These are phyloP conservation scores for Vigna nakashimae DNA, from an alignment of 306 rosid species.

Conservation along the genomic window DNA sequence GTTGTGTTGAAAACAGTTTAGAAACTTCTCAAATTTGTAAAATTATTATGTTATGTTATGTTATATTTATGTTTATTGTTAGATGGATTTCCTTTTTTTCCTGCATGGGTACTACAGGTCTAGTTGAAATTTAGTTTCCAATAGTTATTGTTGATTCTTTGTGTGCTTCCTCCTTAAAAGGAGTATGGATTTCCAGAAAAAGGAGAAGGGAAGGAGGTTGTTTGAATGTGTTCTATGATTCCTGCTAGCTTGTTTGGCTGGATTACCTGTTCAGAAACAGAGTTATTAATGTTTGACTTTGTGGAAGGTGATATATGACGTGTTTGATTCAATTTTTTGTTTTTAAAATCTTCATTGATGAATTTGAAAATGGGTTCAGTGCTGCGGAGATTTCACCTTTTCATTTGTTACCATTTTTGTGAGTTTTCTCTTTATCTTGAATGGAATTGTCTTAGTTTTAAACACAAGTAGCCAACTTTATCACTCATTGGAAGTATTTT, in stretches of 20 bases:
- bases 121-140: neutral
- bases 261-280: conserved; percentile 26
- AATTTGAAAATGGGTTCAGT: neutral
- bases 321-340: neutral
- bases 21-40: neutral
- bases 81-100: neutral
- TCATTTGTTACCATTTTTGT: neutral
- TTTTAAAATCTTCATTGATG: neutral
- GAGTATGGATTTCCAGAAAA: neutral
- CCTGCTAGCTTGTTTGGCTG: conserved; percentile 18
- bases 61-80: neutral
- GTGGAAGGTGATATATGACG: conserved; percentile 20
- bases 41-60: neutral
- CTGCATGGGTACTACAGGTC: neutral
- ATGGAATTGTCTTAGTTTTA: neutral
- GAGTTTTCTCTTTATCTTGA: neutral
- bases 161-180: conserved; percentile 2
- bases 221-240: conserved; percentile 7
- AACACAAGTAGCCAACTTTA: neutral
- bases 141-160: neutral
- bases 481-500: neutral
- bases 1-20: neutral
- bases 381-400: neutral
- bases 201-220: neutral
- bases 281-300: neutral